Evolutionary conservation across 2,329 filamentous ascomycete genomes (phyloP), one percentile per base, ranked within the genome.

Genomic region (Calonectria fujianensis): DNA sequence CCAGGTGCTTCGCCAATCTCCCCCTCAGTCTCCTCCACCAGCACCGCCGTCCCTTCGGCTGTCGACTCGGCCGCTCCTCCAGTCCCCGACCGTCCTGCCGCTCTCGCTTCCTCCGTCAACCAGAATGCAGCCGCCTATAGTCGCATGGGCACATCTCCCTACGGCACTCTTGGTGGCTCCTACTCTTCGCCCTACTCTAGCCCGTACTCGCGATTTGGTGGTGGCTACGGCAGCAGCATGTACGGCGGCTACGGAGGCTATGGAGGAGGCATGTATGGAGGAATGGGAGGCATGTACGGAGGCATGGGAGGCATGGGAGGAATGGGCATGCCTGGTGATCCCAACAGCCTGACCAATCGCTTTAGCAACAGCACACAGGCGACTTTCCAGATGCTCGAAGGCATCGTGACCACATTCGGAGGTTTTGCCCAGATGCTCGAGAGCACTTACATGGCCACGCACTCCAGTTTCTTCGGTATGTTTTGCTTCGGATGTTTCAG

Each of bases 351-450:
- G 84, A 98, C 96, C n/a, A 95, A 97, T 83, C 94, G 95, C 69
- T 98, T 98, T 89, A 95, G 93, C 83, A 96, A 98, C 85, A 97
- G 94, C 88, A 99, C 97, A 0, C 95, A 97, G 81, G 95, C 96
- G 14, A 99, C 97, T 0, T 99, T 99, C 83, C 97, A 98, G 88
- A 95, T 99, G 90, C 95, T 99, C 67, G 97, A 99, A 87, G 97
- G 96, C 80, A 94, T 99, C 73, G 97, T 99, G 18, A 95, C 95
- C 31, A 96, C 97, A 3, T 99, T 99, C 88, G 96, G 96, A 27
- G 97, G 97, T 0, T 98, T 99, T 83, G 95, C 97, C 16, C 97
- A 99, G 88, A 99, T 99, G 97, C 90, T 99, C 35, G 97, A 99
- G 87, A 98, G 97, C 88, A 98, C 97, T 14, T 99, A 98, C 82